Evolutionary conservation across 768 basidiomycete species (phyloP).

Genomic region (Tylopilus felleus): DNA sequence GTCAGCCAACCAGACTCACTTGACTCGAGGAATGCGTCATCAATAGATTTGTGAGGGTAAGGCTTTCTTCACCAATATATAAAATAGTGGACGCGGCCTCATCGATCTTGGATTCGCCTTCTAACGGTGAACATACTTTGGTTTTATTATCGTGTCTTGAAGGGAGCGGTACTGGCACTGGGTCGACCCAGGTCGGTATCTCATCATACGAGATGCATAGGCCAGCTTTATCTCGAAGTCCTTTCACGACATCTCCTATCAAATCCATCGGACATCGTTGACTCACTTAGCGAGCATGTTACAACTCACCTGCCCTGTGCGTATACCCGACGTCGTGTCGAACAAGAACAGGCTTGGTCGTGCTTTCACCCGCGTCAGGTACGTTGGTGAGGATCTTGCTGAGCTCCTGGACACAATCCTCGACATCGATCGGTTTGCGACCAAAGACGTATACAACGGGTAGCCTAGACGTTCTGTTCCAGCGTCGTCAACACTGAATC

Average conservation of each 20-base stretch:
- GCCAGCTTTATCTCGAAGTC: slow-evolving; percentile 23
- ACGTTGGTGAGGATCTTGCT: slow-evolving; percentile 29
- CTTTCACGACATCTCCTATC: slow-evolving; percentile 18
- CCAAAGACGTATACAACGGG: slow-evolving; percentile 93
- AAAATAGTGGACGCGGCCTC: slow-evolving; percentile 31
- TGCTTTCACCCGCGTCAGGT: neutral
- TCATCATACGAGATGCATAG: slow-evolving; percentile 37
- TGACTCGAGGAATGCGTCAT: slow-evolving; percentile 71
- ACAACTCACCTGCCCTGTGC: slow-evolving; percentile 54
- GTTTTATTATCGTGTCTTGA: neutral
- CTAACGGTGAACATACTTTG: neutral
- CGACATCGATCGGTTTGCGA: slow-evolving; percentile 58
- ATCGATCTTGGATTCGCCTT: neutral
- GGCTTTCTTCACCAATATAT: slow-evolving; percentile 77
- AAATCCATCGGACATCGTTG: neutral
- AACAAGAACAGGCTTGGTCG: slow-evolving; percentile 44
- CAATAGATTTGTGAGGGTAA: slow-evolving; percentile 79
- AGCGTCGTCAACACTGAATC: neutral
- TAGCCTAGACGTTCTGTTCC: slow-evolving; percentile 71
- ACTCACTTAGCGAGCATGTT: neutral
- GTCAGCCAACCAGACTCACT: slow-evolving; percentile 37
- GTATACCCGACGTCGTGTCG: slow-evolving; percentile 78
- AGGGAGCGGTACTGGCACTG: neutral
- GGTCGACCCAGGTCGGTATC: slow-evolving; percentile 29
- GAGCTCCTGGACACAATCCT: slow-evolving; percentile 46